Conservation (phyloP, 148 eudicot species). For the Camellia granthamiana region DNA sequence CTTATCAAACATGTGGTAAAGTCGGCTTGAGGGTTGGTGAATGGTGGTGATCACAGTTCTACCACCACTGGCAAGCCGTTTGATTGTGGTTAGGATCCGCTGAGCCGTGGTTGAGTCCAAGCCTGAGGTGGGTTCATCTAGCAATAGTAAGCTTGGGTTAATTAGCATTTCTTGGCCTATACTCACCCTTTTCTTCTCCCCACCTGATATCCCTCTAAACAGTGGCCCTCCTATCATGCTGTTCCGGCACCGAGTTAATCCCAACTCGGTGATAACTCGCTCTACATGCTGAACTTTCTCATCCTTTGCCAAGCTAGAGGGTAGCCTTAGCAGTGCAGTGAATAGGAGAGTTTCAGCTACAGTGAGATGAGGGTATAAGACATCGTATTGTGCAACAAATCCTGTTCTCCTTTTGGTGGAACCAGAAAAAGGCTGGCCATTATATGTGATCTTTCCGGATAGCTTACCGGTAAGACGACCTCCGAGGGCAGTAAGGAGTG, state of each 20-base stretch:
- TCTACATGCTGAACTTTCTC: conserved; percentile 73
- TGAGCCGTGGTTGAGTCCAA: conserved; percentile 94
- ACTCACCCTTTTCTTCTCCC: conserved; percentile 92
- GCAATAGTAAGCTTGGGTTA: conserved; percentile 76
- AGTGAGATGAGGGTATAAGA: conserved; percentile 88
- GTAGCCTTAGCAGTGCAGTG: conserved; percentile 89
- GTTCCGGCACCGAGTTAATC: conserved; percentile 56
- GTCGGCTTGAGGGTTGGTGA: conserved; percentile 93
- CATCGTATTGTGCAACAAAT: conserved; percentile 85
- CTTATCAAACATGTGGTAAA: conserved; percentile 89
- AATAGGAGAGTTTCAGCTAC: conserved; percentile 78
- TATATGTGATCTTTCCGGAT: conserved; percentile 79
- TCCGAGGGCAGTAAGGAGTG: conserved; percentile 87
- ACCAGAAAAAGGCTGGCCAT: conserved; percentile 67
- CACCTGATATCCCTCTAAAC: conserved; percentile 89
- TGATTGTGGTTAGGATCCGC: conserved; percentile 63
- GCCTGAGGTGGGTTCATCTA: conserved; percentile 97
- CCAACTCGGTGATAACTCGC: conserved; percentile 58
- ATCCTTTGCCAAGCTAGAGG: conserved; percentile 47
- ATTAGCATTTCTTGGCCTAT: conserved; percentile 96
- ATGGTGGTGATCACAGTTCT: conserved; percentile 87
- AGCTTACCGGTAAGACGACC: conserved; percentile 70
- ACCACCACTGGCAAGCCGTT: conserved; percentile 74
- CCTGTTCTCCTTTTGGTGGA: conserved; percentile 71
- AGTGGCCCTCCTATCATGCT: conserved; percentile 96